These are phyloP conservation scores for Penicillium egyptiacum DNA, from an alignment of 495 filamentous ascomycete species.

Conservation along the genomic window DNA sequence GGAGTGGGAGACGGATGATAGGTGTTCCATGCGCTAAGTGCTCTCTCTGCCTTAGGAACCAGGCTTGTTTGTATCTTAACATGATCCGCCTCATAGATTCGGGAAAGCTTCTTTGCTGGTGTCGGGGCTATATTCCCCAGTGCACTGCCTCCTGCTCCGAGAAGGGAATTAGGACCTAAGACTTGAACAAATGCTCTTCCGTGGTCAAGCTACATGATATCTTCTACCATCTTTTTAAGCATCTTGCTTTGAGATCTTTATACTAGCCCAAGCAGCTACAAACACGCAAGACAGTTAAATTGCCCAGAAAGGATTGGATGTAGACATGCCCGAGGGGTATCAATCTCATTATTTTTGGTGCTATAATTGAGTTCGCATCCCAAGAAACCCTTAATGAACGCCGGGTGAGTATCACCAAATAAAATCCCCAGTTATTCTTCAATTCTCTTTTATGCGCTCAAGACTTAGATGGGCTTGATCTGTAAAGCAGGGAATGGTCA, in stretches of 20 bases:
- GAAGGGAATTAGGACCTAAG: conserved; percentile 23
- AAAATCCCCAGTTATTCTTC: conserved; percentile 9
- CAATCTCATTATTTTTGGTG: conserved; percentile 5
- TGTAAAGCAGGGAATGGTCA: conserved; percentile 19
- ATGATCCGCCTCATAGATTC: conserved; percentile 30
- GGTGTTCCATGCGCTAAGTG: conserved; percentile 58
- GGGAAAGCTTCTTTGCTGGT: conserved; percentile 37
- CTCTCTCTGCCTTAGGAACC: background rate
- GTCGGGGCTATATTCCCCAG: conserved; percentile 38
- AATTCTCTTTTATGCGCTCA: background rate
- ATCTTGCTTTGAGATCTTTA: background rate
- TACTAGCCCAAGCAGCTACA: background rate
- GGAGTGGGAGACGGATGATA: conserved; percentile 65
- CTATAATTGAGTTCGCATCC: conserved; percentile 4
- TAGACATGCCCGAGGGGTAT: conserved; percentile 7
- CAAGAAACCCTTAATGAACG: conserved; percentile 23
- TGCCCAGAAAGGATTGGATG: background rate
- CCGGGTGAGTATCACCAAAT: conserved; percentile 28
- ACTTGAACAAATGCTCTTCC: too few species aligned
- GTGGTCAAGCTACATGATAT: too few species aligned
- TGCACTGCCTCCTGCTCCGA: conserved; percentile 35
- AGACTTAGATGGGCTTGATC: conserved; percentile 78
- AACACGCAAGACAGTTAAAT: background rate
- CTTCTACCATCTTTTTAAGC: background rate
- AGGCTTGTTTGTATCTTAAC: background rate